Percentiles rank a stretch among this genome's conserved stretches.
These are phyloP conservation scores for Wickerhamiella nectarea DNA, from an alignment of 805 yeast species.

Conservation along the genomic window DNA sequence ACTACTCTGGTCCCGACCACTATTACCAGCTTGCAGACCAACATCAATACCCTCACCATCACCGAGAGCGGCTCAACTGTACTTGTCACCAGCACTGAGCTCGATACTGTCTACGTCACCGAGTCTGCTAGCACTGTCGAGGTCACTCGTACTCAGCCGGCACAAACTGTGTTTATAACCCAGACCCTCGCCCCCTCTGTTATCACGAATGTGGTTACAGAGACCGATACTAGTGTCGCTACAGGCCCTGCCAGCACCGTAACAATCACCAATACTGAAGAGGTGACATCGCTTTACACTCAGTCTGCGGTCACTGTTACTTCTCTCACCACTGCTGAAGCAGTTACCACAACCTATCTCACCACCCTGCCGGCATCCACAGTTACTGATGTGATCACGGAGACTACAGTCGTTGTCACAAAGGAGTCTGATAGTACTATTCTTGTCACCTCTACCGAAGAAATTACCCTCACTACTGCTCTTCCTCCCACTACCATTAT, in stretches of 20 bases:
- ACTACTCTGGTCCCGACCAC: background rate
- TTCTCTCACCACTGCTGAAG: background rate
- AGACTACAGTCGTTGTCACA: background rate
- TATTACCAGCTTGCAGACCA: background rate
- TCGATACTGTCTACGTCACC: background rate
- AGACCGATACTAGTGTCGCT: background rate
- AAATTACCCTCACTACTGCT: background rate
- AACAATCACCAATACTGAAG: constrained; percentile 3
- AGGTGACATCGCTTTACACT: background rate
- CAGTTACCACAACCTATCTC: background rate
- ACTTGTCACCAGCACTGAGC: background rate
- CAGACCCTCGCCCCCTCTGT: background rate
- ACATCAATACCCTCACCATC: background rate
- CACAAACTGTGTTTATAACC: constrained; percentile 1
- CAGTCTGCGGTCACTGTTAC: constrained; percentile 5
- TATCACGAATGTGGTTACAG: constrained; percentile 2
- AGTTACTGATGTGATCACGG: background rate
- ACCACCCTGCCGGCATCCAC: background rate
- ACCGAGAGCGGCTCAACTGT: constrained; percentile 1
- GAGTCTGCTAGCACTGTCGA: background rate
- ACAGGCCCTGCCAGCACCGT: background rate
- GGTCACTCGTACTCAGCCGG: constrained; percentile 2
- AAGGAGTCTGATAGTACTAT: background rate
- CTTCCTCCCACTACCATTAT: background rate
- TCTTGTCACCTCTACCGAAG: background rate